Percentiles rank a stretch among this genome's conserved stretches.
Conservation (phyloP, 2,329 filamentous ascomycete genomes). For the Claviceps paspali region DNA sequence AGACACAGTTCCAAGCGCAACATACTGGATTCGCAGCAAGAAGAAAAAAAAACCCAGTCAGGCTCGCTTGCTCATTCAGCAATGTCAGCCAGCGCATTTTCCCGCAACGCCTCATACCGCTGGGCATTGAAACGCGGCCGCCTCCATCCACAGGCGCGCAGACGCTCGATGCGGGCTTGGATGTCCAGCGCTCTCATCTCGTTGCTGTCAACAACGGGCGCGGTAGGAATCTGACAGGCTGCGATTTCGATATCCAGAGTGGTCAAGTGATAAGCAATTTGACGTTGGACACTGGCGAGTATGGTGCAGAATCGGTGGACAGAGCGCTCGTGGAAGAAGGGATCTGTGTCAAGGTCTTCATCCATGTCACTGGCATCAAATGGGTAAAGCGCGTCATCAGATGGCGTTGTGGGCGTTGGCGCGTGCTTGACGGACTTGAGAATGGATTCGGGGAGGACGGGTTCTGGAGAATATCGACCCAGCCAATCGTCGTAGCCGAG, state of each 20-base stretch:
- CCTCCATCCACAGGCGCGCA: conserved; percentile 39
- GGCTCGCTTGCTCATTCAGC: conserved; percentile 3
- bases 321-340: conserved; percentile 26
- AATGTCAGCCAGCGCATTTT: conserved; percentile 36
- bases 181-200: conserved; percentile 26
- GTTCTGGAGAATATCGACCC: conserved; percentile 9
- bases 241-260: conserved; percentile 27
- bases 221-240: conserved; percentile 12
- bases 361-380: conserved; percentile 3
- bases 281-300: conserved; percentile 30
- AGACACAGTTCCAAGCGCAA: neutral
- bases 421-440: conserved; percentile 6
- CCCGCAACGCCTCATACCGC: conserved; percentile 37
- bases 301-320: conserved; percentile 34
- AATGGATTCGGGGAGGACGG: conserved; percentile 10
- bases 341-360: conserved; percentile 11
- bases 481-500: conserved; percentile 37
- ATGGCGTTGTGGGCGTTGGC: neutral
- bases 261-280: conserved; percentile 32
- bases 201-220: conserved; percentile 14
- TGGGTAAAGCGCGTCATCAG: conserved; percentile 2
- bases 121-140: conserved; percentile 37
- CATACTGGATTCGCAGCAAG: neutral
- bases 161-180: conserved; percentile 35
- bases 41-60: no score